Conservation (phyloP, 805 yeast genomes). For the Teunomyces panamensis region DNA sequence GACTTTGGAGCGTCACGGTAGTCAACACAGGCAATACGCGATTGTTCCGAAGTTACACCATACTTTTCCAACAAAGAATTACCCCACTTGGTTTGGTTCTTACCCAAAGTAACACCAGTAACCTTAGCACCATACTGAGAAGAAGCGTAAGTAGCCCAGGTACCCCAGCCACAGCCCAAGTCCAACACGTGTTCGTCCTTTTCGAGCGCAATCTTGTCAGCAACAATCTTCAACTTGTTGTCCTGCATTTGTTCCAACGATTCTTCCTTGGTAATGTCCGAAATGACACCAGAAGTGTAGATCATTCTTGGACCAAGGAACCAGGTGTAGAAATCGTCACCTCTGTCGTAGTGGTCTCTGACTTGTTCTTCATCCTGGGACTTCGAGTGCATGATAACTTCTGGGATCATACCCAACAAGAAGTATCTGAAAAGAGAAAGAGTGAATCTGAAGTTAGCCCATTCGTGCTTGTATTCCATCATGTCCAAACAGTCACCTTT, state of each 20-base stretch:
- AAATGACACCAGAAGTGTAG: conserved; percentile 82
- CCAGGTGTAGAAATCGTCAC: conserved; percentile 93
- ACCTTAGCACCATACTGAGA: conserved; percentile 79
- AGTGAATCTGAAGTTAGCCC: conserved; percentile 84
- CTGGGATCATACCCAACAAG: conserved; percentile 86
- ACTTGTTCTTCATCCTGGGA: conserved; percentile 97
- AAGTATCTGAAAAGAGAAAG: conserved; percentile 72
- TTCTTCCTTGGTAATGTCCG: conserved; percentile 59
- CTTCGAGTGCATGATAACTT: conserved; percentile 85
- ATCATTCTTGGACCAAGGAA: conserved; percentile 93
- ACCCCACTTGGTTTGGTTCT: conserved; percentile 90
- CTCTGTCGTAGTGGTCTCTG: conserved; percentile 92
- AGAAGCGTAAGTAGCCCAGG: conserved; percentile 81
- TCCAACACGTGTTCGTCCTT: conserved; percentile 76
- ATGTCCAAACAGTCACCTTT: conserved; percentile 85
- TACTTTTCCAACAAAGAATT: conserved; percentile 64
- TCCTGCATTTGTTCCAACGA: conserved; percentile 80
- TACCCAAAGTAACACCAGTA: conserved; percentile 88
- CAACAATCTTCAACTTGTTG: conserved; percentile 82
- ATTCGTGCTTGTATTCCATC: conserved; percentile 85
- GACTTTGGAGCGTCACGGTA: conserved; percentile 88
- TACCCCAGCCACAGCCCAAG: conserved; percentile 96
- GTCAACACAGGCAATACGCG: conserved; percentile 76
- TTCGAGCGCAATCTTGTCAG: conserved; percentile 76
- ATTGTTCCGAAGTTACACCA: conserved; percentile 67